These are phyloP conservation scores for Teratosphaeria epicoccoides DNA, from an alignment of 2,329 filamentous ascomycete species.

Conservation along the genomic window DNA sequence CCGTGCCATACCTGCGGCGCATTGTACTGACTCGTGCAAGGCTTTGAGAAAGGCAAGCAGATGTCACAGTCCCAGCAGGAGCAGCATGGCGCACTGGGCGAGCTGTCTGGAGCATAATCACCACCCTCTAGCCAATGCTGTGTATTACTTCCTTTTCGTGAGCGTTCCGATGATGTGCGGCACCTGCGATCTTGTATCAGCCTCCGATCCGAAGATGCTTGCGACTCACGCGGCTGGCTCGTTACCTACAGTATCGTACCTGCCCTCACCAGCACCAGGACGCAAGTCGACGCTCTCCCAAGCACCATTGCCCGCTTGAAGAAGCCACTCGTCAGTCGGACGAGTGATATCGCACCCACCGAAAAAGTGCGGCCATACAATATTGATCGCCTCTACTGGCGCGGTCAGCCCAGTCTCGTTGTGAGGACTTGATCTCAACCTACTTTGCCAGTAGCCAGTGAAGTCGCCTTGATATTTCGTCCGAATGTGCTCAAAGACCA, in stretches of 20 bases:
- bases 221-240: background rate
- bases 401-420: background rate
- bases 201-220: background rate
- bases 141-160: slow-evolving; percentile 4
- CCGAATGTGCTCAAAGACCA: slow-evolving; percentile 51
- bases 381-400: slow-evolving; percentile 19
- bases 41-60: background rate
- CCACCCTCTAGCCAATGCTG: background rate
- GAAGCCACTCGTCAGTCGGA: slow-evolving; percentile 28
- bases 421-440: slow-evolving; percentile 4
- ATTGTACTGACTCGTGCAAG: too few species aligned
- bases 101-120: background rate
- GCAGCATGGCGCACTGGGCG: background rate
- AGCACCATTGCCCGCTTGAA: slow-evolving; percentile 18
- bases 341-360: slow-evolving; percentile 26
- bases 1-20: too few species aligned
- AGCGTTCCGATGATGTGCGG: slow-evolving; percentile 26
- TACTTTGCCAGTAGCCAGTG: slow-evolving; percentile 27
- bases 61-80: background rate
- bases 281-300: slow-evolving; percentile 26
- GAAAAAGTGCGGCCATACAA: slow-evolving; percentile 27
- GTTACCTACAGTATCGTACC: slow-evolving; percentile 19
- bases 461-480: slow-evolving; percentile 25
- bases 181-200: slow-evolving; percentile 4
- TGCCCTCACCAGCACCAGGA: slow-evolving; percentile 22